Percentiles rank a stretch among this genome's conserved stretches.
These are phyloP conservation scores for Thelephora ganbajun DNA, from an alignment of 768 basidiomycete species.

Conservation along the genomic window DNA sequence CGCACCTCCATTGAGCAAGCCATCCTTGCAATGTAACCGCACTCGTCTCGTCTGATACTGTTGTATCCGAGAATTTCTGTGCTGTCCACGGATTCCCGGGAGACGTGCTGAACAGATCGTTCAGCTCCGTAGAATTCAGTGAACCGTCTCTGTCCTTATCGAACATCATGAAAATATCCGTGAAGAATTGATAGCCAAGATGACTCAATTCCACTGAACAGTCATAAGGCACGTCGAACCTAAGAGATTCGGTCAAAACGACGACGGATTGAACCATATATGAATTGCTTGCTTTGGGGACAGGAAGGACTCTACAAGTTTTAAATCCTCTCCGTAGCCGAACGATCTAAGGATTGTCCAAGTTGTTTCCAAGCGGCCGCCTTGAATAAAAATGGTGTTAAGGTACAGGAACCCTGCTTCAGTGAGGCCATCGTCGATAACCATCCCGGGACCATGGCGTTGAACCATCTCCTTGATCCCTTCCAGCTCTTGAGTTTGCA, in stretches of 20 bases:
- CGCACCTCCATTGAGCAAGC: constrained; percentile 95
- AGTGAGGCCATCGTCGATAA: constrained; percentile 71
- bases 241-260: constrained; percentile 17
- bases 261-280: constrained; percentile 4
- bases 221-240: constrained; percentile 87
- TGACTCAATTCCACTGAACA: constrained; percentile 93
- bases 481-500: constrained; percentile 87
- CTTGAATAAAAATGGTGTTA: constrained; percentile 94
- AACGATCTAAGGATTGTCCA: constrained; percentile 95
- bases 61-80: constrained; percentile 86
- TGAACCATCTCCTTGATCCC: constrained; percentile 92
- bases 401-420: constrained; percentile 89
- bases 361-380: constrained; percentile 89
- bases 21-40: constrained; percentile 94
- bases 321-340: constrained; percentile 91
- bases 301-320: constrained; percentile 77
- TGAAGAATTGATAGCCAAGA: constrained; percentile 93
- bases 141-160: constrained; percentile 98
- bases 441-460: constrained; percentile 60
- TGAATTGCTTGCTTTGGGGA: constrained; percentile 58
- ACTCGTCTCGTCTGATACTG: constrained; percentile 74
- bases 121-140: constrained; percentile 67
- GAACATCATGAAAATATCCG: constrained; percentile 89
- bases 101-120: constrained; percentile 84
- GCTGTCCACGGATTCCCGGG: constrained; percentile 94